Percentiles rank a stretch among this genome's conserved stretches.
phyloP scores from a whole-genome alignment of 1,284 basidiomycete genomes.

The Rhodotorula sp. region DNA sequence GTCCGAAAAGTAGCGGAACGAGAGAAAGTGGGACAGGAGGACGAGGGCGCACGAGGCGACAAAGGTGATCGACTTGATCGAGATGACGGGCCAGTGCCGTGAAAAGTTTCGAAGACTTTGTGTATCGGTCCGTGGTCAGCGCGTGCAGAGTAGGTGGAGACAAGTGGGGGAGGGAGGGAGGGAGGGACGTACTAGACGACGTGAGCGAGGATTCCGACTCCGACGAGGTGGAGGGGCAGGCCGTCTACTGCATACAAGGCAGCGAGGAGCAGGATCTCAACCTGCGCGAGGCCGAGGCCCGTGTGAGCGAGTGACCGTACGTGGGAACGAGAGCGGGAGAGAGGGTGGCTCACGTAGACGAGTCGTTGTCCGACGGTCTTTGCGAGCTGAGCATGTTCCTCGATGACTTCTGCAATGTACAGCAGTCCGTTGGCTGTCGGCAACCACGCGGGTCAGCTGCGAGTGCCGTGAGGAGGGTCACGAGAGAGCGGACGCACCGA shows the following conservation, averaged over 20 bases:
- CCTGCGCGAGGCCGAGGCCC: conserved; percentile 53
- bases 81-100: conserved; percentile 81
- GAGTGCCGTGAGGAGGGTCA: conserved; percentile 4
- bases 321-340: background rate
- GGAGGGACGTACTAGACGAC: conserved; percentile 60
- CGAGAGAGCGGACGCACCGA: conserved; percentile 57
- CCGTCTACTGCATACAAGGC: conserved; percentile 75
- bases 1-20: conserved; percentile 88
- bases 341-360: conserved; percentile 69
- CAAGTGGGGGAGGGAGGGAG: background rate
- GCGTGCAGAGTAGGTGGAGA: background rate
- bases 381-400: conserved; percentile 79
- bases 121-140: background rate
- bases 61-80: conserved; percentile 77
- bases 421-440: conserved; percentile 78
- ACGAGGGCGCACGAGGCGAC: conserved; percentile 78
- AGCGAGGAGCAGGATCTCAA: conserved; percentile 71
- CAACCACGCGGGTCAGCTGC: conserved; percentile 6
- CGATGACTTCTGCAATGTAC: conserved; percentile 80
- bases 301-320: no score
- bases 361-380: conserved; percentile 75
- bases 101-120: conserved; percentile 73
- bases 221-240: conserved; percentile 66
- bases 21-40: conserved; percentile 83
- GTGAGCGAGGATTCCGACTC: conserved; percentile 80